Percentiles rank a stretch among this genome's conserved stretches.
phyloP scores from a whole-genome alignment of 345 rosid species.

The Limnanthes douglasii region DNA sequence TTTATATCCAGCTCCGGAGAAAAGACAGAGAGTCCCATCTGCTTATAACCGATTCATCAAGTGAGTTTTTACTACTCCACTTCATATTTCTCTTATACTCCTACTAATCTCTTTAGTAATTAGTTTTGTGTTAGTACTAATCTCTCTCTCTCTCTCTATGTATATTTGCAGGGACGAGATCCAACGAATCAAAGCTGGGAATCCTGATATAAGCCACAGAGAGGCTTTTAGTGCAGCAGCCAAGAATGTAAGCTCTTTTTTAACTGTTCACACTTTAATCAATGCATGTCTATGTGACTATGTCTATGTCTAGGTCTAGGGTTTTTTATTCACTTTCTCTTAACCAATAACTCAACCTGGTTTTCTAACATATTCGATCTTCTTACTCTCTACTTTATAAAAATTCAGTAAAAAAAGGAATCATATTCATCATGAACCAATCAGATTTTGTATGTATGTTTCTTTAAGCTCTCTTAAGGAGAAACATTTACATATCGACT shows the following conservation, averaged over 20 bases:
- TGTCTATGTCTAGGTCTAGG: background rate
- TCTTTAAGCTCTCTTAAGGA: no score
- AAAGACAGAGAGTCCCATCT: constrained; percentile 99
- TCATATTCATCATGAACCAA: background rate
- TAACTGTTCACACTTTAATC: no score
- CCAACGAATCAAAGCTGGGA: constrained; percentile 98
- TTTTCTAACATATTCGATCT: background rate
- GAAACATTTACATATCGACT: no score
- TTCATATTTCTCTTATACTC: constrained; percentile 2
- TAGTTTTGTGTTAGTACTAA: background rate
- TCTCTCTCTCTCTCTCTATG: constrained; percentile 2
- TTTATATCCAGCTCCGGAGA: constrained; percentile 84
- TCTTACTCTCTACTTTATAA: background rate
- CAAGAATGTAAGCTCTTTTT: constrained; percentile 62
- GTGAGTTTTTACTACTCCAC: constrained; percentile 25
- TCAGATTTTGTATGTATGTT: no score
- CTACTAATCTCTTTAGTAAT: background rate
- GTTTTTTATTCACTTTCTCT: background rate
- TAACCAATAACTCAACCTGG: background rate
- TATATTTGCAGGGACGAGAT: constrained; percentile 75
- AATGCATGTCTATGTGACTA: background rate
- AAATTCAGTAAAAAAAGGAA: background rate
- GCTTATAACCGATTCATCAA: constrained; percentile 99
- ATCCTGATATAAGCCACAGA: constrained; percentile 98
- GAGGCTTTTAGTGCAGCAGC: constrained; percentile 99